Evolutionary conservation across 225 moss, liverwort and hornwort species (phyloP), one percentile per base, ranked within the genome.

Genomic region (Pleurozium schreberi): DNA sequence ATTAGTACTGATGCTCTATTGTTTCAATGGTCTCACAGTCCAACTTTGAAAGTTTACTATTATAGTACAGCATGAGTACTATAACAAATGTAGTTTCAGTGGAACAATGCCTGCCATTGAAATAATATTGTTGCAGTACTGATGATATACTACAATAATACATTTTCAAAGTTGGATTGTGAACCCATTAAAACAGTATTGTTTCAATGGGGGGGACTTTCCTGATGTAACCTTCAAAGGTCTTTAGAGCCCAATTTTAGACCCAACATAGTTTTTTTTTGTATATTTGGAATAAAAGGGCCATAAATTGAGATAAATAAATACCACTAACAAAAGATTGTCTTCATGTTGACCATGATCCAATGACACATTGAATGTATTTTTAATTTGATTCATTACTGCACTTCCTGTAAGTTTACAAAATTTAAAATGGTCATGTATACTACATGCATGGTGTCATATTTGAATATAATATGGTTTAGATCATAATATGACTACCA

Each of bases 361-460:
- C n/a, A n/a, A n/a, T n/a, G 12, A 49, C 49, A 12, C 4, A 49
- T 18, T 49, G 11, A 47, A 49, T 2, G 1, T 1, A 31, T 0
- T 75, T 19, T 75, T 49, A 4, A 31, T 75, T 49, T 49, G 31
- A 43, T 49, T 49, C 47, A 31, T 7, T 75, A 1, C 7, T 49
- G 12, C 7, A 75, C 12, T 10, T 19, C 6, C 2, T 0, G 0
- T 12, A 75, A 19, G 1, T 75, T 75, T 75, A 19, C 0, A 0
- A 45, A 31, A 10, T 31, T 49, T 49, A 1, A 75, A 49, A 49
- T 75, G 20, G 19, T 75, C 11, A 31, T 6, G 0, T 33, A 11
- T 7, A 49, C 10, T 31, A 47, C 31, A 31, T 75, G 31, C 10
- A 75, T 49, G 7, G 4, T 47, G 4, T 31, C 1, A 3, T 47